Evolutionary conservation across 345 rosid genomes (phyloP).

Genomic region (Turritis glabra): DNA sequence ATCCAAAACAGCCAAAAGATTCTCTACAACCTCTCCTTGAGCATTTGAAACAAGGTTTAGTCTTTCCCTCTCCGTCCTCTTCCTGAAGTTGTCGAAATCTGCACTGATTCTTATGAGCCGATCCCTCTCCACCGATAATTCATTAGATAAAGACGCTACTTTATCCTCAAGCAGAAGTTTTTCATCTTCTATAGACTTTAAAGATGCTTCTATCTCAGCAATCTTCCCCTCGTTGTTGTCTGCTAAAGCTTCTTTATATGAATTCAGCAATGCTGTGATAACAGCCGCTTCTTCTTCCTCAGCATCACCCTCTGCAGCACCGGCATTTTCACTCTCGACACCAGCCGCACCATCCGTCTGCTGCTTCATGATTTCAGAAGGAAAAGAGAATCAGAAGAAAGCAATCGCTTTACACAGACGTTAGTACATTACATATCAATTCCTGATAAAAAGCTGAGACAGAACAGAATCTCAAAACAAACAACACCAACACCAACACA

Average conservation of each 20-base stretch:
- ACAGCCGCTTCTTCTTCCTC: slow-evolving; percentile 61
- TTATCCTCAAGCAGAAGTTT: slow-evolving; percentile 57
- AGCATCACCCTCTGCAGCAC: slow-evolving; percentile 41
- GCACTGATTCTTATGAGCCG: slow-evolving; percentile 85
- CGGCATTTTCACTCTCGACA: slow-evolving; percentile 44
- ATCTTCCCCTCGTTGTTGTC: slow-evolving; percentile 56
- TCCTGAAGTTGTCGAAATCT: slow-evolving; percentile 95
- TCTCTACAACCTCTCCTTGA: slow-evolving; percentile 93
- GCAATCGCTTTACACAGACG: background rate
- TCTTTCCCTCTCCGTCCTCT: slow-evolving; percentile 88
- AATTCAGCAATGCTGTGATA: slow-evolving; percentile 47
- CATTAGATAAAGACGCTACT: slow-evolving; percentile 60
- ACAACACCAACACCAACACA: background rate
- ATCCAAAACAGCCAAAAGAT: slow-evolving; percentile 74
- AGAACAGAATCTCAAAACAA: background rate
- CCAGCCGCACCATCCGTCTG: slow-evolving; percentile 59
- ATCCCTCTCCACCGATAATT: slow-evolving; percentile 65
- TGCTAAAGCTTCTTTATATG: slow-evolving; percentile 71
- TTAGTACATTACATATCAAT: background rate
- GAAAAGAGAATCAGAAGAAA: slow-evolving; percentile 7
- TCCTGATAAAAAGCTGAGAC: background rate
- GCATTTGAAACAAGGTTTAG: slow-evolving; percentile 79
- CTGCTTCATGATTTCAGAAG: slow-evolving; percentile 48
- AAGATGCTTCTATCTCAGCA: slow-evolving; percentile 66
- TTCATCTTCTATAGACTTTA: slow-evolving; percentile 73